phyloP scores from a whole-genome alignment of 1,284 basidiomycete species.

The Lignosus rhinocerotis region DNA sequence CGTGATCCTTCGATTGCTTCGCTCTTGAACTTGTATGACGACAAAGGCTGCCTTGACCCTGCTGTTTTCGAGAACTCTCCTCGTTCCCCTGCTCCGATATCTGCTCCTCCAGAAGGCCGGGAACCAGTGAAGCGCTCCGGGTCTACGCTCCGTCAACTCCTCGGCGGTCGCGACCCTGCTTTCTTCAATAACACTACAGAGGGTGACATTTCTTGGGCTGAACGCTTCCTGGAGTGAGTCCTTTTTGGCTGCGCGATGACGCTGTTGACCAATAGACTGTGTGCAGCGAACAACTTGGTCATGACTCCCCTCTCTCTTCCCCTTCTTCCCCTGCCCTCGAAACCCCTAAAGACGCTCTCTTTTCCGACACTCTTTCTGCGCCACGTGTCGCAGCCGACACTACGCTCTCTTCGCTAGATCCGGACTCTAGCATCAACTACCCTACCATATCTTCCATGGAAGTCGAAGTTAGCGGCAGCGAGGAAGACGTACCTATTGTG shows the following conservation, averaged over 20 bases:
- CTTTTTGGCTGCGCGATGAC: not conserved
- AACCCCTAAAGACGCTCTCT: conserved; percentile 33
- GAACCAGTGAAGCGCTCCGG: conserved; percentile 59
- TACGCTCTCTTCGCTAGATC: conserved; percentile 46
- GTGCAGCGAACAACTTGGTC: conserved; percentile 27
- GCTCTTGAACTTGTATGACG: conserved; percentile 69
- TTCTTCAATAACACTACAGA: conserved; percentile 43
- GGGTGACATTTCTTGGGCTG: conserved; percentile 80
- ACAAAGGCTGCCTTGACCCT: conserved; percentile 60
- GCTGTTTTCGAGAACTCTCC: conserved; percentile 66
- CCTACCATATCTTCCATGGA: conserved; percentile 68
- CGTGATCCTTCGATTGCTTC: conserved; percentile 77
- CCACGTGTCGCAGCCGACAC: conserved; percentile 31
- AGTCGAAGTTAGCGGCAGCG: conserved; percentile 60
- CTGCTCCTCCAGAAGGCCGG: conserved; percentile 38
- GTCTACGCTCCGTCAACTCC: conserved; percentile 69
- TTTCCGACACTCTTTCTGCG: conserved; percentile 31
- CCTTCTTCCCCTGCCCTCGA: conserved; percentile 28
- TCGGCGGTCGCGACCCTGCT: conserved; percentile 54
- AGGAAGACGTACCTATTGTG: conserved; percentile 32
- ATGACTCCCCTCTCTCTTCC: conserved; percentile 28
- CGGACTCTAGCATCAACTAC: conserved; percentile 44
- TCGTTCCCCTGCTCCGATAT: conserved; percentile 36
- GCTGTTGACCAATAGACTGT: not conserved
- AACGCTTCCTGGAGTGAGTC: conserved; percentile 64